Evolutionary conservation across 495 filamentous ascomycete genomes (phyloP), one percentile per base, ranked within the genome.

Genomic region (Tuber magnatum): DNA sequence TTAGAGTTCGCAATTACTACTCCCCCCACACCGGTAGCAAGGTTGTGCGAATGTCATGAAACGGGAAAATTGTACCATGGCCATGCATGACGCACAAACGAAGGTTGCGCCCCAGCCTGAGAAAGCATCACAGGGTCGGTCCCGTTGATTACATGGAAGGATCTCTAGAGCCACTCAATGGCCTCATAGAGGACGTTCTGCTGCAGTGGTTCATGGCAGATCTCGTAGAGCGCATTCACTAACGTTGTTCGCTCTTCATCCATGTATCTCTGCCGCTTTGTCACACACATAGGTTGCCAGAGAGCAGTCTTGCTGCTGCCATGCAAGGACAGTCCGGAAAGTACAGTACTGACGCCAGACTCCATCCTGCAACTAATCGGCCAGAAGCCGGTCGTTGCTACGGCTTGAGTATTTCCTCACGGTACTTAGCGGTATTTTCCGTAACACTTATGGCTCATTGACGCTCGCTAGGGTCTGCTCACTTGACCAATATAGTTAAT

Each of bases 231-330:
- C 24, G 90, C 83, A 79, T 94, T 91, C 32, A 90, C 88, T n/a
- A 93, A 82, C n/a, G 71, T 90, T 87, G 14, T 87, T 83, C 5
- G 81, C 74, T 6, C 80, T 76, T 10, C 81, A 39, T 40, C 42
- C 81, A 16, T 85, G 81, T 14, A 81, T 75, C 40, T 78, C 75
- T 42, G 86, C 83, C 12, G 87, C 82, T 78, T 92, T 91, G 24
- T 84, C 84, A 83, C 91, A 94, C 85, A 94, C 87, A 81, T 92
- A 89, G 72, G 95, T 92, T 16, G 93, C 92, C 43, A 96, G 86
- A 74, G 94, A 91, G 41, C 90, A 84, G 43, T 91, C 87, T 68
- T 87, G 86, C 80, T 92, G 89, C 69, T 87, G 86, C 91, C 90
- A 94, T 41, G 91, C 88, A 83, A 96, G 79, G 24, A 87, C 86